Base-by-base conservation (phyloP, 768 basidiomycete species). In the Leccinum obscurum region DNA sequence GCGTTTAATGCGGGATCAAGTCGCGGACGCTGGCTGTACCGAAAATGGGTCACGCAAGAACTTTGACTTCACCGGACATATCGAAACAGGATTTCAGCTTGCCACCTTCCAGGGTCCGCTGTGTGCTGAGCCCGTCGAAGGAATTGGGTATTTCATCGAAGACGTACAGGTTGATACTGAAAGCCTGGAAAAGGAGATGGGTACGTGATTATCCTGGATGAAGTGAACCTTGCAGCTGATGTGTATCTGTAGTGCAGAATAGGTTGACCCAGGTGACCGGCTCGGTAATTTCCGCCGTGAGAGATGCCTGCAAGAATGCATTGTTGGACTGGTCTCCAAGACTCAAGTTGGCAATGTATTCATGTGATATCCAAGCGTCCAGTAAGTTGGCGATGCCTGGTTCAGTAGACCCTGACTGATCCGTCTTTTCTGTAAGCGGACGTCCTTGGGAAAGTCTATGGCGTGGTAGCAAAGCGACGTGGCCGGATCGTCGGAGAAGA, bases 241-340 rank as follows among this genome's bases (percentile, higher is more conserved):
- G 58, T 28, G 52, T 52, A 50, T 56, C 54, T 53, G 57, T 65
- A 96, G 93, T 83, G 51, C 88, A 90, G 71, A 93, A 92, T 57
- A 79, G 86, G 53, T 82, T 90, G 71, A 84, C 91, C 0, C 95
- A 95, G 68, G 85, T 95, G 26, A 87, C 90, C 2, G 97, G 97
- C 14, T 95, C 95, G 3, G 78, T 97, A 52, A 94, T 96, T 63
- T 91, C 97, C 4, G 83, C 88, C 3, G 87, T 93, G 44, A 85
- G 89, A 72, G 97, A 99, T 66, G 88, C 93, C 0, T 98, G 95
- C 71, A 84, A 92, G 60, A 89, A 87, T 64, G 95, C 91, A 1
- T 72, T 99, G 58, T 77, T 98, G 50, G 97, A 98, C 74, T 99
- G 97, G 97, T 98, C 95, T 2, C 97, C 97, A 14, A 82, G 97